Percentiles rank a stretch among this genome's conserved stretches.
Conservation (phyloP, 148 eudicot species). For the Spergularia bocconei region DNA sequence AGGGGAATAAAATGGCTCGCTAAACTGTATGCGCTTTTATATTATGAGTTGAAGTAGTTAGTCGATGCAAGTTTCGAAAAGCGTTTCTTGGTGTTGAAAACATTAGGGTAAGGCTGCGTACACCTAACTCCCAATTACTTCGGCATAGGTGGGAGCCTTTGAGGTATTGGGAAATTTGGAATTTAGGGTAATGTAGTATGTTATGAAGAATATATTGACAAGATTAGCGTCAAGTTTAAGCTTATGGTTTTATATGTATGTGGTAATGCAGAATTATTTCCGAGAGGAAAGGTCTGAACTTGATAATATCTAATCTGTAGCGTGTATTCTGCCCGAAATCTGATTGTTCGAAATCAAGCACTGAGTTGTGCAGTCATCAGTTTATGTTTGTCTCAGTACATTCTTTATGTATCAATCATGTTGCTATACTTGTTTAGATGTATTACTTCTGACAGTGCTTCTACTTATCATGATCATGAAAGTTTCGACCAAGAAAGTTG, state of each 20-base stretch:
- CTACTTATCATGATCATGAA: conserved; percentile 40
- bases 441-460: conserved; percentile 48
- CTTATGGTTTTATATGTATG: neutral
- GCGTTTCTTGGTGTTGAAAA: too few relatives aligned
- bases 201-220: neutral
- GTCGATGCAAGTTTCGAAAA: too few relatives aligned
- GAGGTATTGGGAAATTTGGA: too few relatives aligned
- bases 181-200: neutral
- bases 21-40: too few relatives aligned
- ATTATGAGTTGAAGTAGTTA: too few relatives aligned
- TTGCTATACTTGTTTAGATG: conserved; percentile 47
- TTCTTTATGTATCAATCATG: conserved; percentile 83
- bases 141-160: too few relatives aligned
- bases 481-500: conserved; percentile 28
- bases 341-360: conserved; percentile 26
- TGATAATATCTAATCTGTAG: conserved; percentile 35
- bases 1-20: too few relatives aligned
- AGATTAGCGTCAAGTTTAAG: neutral
- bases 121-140: too few relatives aligned
- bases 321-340: conserved; percentile 30
- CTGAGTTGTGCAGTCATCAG: conserved; percentile 38
- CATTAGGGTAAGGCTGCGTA: too few relatives aligned
- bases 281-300: neutral
- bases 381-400: conserved; percentile 42
- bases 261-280: conserved; percentile 16